These are phyloP conservation scores for Quercus alba DNA, from an alignment of 306 rosid genomes.

Conservation along the genomic window DNA sequence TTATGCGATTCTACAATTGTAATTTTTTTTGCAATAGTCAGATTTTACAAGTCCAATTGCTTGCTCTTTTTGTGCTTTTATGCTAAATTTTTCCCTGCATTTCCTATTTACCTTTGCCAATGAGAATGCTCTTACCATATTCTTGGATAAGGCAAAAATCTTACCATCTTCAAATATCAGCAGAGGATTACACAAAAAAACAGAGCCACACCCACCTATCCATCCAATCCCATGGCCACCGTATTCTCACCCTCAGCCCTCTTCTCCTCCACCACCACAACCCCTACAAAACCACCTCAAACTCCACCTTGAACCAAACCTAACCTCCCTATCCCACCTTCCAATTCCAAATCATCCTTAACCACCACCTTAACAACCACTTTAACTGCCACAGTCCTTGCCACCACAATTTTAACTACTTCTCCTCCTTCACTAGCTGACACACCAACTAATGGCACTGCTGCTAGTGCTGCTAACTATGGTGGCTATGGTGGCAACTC, in stretches of 20 bases:
- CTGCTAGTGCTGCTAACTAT: constrained; percentile 86
- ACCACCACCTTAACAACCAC: constrained; percentile 23
- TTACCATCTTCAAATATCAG: background rate
- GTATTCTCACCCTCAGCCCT: constrained; percentile 49
- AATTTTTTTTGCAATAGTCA: too few relatives aligned
- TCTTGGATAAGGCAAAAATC: constrained; percentile 26
- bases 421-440: constrained; percentile 52
- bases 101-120: too few relatives aligned
- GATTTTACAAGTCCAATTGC: too few relatives aligned
- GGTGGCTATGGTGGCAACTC: constrained; percentile 45
- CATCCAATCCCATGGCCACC: constrained; percentile 48
- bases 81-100: too few relatives aligned
- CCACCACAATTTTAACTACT: constrained; percentile 43
- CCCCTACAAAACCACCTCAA: constrained; percentile 41
- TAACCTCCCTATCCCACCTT: constrained; percentile 25
- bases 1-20: too few relatives aligned
- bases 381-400: constrained; percentile 45
- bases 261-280: constrained; percentile 27
- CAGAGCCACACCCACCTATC: background rate
- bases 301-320: constrained; percentile 19
- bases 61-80: too few relatives aligned
- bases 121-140: background rate
- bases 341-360: constrained; percentile 41
- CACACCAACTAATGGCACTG: constrained; percentile 63
- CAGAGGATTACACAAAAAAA: background rate